Evolutionary conservation across 2,329 filamentous ascomycete genomes (phyloP).

Genomic region (Cadophora sp.): DNA sequence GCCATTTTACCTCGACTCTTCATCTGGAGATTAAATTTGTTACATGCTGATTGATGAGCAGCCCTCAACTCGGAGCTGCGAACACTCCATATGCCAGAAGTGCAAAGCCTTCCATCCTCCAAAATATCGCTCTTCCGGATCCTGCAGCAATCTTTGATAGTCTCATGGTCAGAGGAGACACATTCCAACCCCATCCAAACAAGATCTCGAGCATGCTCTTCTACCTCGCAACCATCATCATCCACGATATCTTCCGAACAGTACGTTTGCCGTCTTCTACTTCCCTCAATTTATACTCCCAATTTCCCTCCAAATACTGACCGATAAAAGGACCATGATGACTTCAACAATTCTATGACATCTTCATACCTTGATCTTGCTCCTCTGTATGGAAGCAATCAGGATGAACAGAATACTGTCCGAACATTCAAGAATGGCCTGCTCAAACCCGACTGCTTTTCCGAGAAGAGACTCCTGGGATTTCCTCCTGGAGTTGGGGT

Average conservation of each 20-base stretch:
- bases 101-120: constrained; percentile 64
- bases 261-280: constrained; percentile 25
- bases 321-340: constrained; percentile 55
- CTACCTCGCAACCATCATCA: constrained; percentile 75
- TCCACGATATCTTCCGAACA: constrained; percentile 70
- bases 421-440: constrained; percentile 72
- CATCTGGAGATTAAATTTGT: too few species aligned
- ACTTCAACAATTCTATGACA: constrained; percentile 69
- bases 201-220: constrained; percentile 79
- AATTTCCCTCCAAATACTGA: constrained; percentile 17
- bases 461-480: constrained; percentile 72
- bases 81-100: constrained; percentile 71
- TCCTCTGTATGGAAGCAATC: constrained; percentile 73
- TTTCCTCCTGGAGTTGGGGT: constrained; percentile 77
- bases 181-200: constrained; percentile 69
- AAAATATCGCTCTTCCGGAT: constrained; percentile 69
- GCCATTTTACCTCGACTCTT: too few species aligned
- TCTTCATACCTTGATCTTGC: constrained; percentile 79
- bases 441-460: constrained; percentile 76
- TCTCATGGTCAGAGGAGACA: constrained; percentile 59
- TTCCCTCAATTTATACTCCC: neutral
- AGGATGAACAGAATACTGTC: constrained; percentile 56
- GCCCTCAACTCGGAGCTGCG: constrained; percentile 69
- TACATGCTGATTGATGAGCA: neutral
- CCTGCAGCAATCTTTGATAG: constrained; percentile 67